These are phyloP conservation scores for Heimioporus sp. DNA, from an alignment of 768 basidiomycete species.

Conservation along the genomic window DNA sequence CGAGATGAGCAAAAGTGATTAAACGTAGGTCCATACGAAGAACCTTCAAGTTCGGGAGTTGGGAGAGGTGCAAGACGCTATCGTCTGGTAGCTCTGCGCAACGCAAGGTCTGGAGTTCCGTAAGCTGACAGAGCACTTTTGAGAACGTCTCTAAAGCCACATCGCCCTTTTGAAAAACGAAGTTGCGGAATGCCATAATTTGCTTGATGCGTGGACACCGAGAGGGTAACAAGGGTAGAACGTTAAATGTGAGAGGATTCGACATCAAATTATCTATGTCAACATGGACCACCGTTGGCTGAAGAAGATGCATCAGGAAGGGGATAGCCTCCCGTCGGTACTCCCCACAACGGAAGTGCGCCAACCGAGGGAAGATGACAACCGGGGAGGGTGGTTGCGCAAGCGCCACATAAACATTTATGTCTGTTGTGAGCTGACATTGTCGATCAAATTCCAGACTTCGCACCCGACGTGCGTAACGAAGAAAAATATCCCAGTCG, in stretches of 20 bases:
- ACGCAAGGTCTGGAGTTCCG: constrained; percentile 22
- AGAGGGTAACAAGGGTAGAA: constrained; percentile 21
- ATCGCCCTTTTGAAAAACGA: constrained; percentile 26
- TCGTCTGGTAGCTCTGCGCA: constrained; percentile 27
- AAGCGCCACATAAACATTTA: constrained; percentile 19
- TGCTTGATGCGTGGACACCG: constrained; percentile 25
- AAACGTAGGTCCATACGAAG: constrained; percentile 28
- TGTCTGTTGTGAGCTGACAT: constrained; percentile 22
- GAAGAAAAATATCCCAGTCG: constrained; percentile 29
- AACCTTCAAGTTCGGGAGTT: constrained; percentile 18
- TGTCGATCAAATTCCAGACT: constrained; percentile 31
- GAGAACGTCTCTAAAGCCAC: constrained; percentile 24
- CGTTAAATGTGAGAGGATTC: constrained; percentile 16
- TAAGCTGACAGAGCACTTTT: constrained; percentile 18
- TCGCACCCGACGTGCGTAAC: constrained; percentile 29
- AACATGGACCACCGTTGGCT: constrained; percentile 23
- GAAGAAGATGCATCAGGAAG: constrained; percentile 26
- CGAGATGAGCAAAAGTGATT: constrained; percentile 19
- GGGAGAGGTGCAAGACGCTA: constrained; percentile 19
- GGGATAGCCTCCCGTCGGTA: constrained; percentile 19
- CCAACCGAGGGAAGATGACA: constrained; percentile 23
- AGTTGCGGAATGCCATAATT: constrained; percentile 28
- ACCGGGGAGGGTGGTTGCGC: constrained; percentile 11
- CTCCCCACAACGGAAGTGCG: constrained; percentile 29
- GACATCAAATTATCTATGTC: constrained; percentile 30